phyloP scores from a whole-genome alignment of 2,329 filamentous ascomycete species.

The Cercospora sojina region DNA sequence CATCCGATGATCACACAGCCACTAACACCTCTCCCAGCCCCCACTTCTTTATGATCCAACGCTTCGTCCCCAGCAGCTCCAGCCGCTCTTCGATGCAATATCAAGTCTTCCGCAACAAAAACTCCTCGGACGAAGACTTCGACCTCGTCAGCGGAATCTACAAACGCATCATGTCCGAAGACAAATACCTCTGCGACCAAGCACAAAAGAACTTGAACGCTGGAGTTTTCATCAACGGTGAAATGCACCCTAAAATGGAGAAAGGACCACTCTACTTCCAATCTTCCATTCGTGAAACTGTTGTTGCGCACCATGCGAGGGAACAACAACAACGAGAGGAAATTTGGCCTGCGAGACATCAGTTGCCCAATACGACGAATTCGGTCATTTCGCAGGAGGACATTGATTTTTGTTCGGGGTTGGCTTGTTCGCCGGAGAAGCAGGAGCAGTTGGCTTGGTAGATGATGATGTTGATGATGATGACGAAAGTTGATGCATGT shows the following conservation, averaged over 20 bases:
- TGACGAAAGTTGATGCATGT: neutral
- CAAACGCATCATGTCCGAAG: slow-evolving; percentile 63
- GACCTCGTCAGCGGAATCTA: slow-evolving; percentile 59
- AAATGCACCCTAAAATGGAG: slow-evolving; percentile 62
- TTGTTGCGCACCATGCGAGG: slow-evolving; percentile 49
- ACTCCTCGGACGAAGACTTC: slow-evolving; percentile 60
- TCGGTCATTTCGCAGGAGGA: slow-evolving; percentile 27
- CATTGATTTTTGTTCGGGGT: slow-evolving; percentile 34
- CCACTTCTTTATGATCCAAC: slow-evolving; percentile 65
- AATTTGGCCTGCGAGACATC: slow-evolving; percentile 55
- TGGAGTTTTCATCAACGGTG: slow-evolving; percentile 62
- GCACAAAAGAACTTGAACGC: slow-evolving; percentile 62
- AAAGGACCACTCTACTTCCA: slow-evolving; percentile 59
- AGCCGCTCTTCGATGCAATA: slow-evolving; percentile 58
- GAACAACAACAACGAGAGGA: slow-evolving; percentile 49
- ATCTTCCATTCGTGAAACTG: slow-evolving; percentile 49
- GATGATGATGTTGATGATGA: neutral
- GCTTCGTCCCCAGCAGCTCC: slow-evolving; percentile 58
- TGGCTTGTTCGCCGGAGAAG: slow-evolving; percentile 27
- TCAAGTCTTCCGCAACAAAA: slow-evolving; percentile 62
- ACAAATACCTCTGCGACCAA: slow-evolving; percentile 61
- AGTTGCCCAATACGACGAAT: slow-evolving; percentile 32
- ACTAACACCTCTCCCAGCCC: slow-evolving; percentile 41
- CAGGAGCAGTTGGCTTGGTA: slow-evolving; percentile 35
- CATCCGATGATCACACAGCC: neutral